Evolutionary conservation across 1,284 basidiomycete species (phyloP).

Genomic region (Cutaneotrichosporon arboriforme): DNA sequence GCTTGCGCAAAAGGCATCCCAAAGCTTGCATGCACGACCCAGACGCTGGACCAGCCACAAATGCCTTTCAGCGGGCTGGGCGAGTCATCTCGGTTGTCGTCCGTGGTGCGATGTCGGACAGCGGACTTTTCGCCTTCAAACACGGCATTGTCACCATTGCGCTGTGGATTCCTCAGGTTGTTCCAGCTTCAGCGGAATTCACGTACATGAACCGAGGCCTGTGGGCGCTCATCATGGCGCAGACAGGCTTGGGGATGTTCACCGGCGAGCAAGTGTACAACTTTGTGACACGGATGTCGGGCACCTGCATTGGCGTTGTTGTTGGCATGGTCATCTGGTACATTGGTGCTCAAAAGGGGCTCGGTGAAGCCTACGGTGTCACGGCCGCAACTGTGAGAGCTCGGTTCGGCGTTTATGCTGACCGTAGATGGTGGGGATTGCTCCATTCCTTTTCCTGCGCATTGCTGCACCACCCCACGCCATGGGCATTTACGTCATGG

Average conservation of each 20-base stretch:
- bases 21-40: conserved; percentile 23
- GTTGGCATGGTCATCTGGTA: conserved; percentile 58
- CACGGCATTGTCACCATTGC: conserved; percentile 56
- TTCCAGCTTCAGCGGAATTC: conserved; percentile 48
- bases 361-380: conserved; percentile 58
- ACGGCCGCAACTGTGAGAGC: conserved; percentile 54
- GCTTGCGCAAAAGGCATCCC: not conserved
- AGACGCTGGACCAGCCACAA: conserved; percentile 40
- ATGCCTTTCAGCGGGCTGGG: conserved; percentile 34
- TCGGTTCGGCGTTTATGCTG: not conserved
- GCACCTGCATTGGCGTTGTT: conserved; percentile 51
- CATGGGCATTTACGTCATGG: conserved; percentile 44
- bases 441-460: conserved; percentile 57
- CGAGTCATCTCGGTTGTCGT: conserved; percentile 20
- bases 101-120: conserved; percentile 25
- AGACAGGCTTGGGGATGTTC: conserved; percentile 59
- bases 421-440: conserved; percentile 50
- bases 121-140: conserved; percentile 55
- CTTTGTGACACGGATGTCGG: conserved; percentile 53
- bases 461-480: conserved; percentile 52
- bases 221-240: conserved; percentile 64
- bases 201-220: conserved; percentile 47
- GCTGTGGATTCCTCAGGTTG: conserved; percentile 57
- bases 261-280: conserved; percentile 59
- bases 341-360: conserved; percentile 51